Base-by-base conservation (phyloP, 371 early-diverging fungal genomes). In the Synchytrium microbalum region DNA sequence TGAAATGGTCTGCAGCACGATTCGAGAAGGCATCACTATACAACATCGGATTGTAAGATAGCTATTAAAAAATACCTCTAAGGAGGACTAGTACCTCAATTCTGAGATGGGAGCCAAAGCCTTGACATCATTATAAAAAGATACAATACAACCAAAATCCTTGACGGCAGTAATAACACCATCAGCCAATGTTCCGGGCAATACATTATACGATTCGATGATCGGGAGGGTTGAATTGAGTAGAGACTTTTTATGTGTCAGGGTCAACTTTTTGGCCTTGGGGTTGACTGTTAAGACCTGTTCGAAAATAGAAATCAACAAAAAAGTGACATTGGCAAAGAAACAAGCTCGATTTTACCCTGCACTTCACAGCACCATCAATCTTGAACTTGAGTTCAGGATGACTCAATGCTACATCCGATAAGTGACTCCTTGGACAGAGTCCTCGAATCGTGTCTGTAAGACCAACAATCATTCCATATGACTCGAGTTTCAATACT, bases 231-330 rank as follows among this genome's bases (percentile, higher is more conserved):
- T 83, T 52, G 84, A 84, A 60, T 86, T 80, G 58, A 95, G 75
- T n/a, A 96, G 71, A 13, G 85, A 78, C 64, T 88, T 89, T 70
- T 91, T 92, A 64, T 87, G 72, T 1, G 95, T 93, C 57, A 95
- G 67, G 16, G 72, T 62, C 26, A 95, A 71, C 52, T 78, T 79
- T 62, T 77, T 74, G 33, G 80, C 77, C 2, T 66, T 75, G 0
- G 69, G 29, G 62, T 90, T 79, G 8, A 81, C 74, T 10, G 75
- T 73, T 23, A 92, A 74, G 3, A 95, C 93, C 64, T 71, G 54
- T 58, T 65, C 23, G 26, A 1, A 30, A 28, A 27, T 67, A 27
- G 14, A 14, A 23, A 31, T 28, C 30, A 8, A 2, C 13, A 59
- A 8, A 60, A 61, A 61, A 24, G 54, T 13, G 3, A 65, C 25